phyloP scores from a whole-genome alignment of 2,329 filamentous ascomycete genomes.

The Claviceps purpurea region DNA sequence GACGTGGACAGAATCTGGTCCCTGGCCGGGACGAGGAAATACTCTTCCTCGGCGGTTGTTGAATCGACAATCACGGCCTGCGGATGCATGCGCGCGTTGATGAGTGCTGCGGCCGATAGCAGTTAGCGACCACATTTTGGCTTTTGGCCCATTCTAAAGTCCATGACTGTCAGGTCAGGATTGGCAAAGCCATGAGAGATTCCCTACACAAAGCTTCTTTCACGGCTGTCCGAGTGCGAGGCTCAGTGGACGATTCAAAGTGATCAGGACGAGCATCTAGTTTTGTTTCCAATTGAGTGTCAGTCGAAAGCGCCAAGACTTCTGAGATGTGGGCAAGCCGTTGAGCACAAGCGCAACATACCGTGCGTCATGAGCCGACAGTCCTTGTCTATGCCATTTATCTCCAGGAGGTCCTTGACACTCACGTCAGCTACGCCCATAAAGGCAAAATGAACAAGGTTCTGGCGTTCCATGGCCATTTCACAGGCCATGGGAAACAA shows the following conservation, averaged over 20 bases:
- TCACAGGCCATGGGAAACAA: conserved; percentile 75
- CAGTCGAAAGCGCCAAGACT: not conserved
- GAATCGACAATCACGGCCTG: conserved; percentile 64
- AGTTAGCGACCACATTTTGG: not conserved
- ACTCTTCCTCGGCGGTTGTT: conserved; percentile 50
- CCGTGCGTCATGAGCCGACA: conserved; percentile 55
- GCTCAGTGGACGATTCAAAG: conserved; percentile 53
- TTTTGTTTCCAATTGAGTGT: not conserved
- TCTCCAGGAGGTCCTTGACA: conserved; percentile 52
- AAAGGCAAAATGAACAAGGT: conserved; percentile 69
- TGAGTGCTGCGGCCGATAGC: conserved; percentile 33
- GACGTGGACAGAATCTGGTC: conserved; percentile 36
- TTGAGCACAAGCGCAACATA: conserved; percentile 13
- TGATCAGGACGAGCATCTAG: conserved; percentile 67
- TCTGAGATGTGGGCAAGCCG: not conserved
- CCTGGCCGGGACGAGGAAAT: conserved; percentile 49
- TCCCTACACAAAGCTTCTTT: conserved; percentile 47
- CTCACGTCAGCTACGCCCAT: conserved; percentile 60
- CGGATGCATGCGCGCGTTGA: conserved; percentile 62
- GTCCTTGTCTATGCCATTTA: conserved; percentile 63
- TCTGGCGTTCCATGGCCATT: conserved; percentile 59
- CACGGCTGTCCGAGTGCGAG: conserved; percentile 52
- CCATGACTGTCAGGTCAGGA: too few species aligned
- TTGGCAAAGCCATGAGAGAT: not conserved
- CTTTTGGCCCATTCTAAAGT: not conserved